Evolutionary conservation across 2,329 filamentous ascomycete genomes (phyloP).

Genomic region (Aspergillus felis): DNA sequence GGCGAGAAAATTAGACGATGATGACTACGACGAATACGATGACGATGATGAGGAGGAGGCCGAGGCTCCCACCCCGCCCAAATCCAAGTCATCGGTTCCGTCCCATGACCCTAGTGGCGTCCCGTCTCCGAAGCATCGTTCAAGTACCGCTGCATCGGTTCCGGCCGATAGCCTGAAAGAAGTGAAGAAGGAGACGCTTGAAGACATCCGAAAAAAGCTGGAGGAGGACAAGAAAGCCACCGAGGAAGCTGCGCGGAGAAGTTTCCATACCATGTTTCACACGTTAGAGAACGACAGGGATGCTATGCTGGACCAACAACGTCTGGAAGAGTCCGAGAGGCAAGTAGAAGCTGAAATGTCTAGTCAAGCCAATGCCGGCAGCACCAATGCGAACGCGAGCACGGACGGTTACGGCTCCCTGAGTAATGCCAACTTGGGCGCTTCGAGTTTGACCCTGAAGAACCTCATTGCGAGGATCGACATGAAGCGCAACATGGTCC

Average conservation of each 20-base stretch:
- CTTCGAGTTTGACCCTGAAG: conserved; percentile 92
- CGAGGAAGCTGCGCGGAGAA: conserved; percentile 82
- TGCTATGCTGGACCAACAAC: conserved; percentile 96
- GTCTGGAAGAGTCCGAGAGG: conserved; percentile 92
- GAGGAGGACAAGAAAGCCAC: conserved; percentile 89
- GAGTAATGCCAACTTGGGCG: conserved; percentile 89
- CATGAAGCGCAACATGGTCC: conserved; percentile 82
- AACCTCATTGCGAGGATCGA: conserved; percentile 96
- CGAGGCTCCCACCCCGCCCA: conserved; percentile 46
- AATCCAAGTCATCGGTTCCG: conserved; percentile 49
- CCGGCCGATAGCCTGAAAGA: conserved; percentile 59
- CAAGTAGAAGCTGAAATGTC: conserved; percentile 96
- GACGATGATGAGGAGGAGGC: conserved; percentile 57
- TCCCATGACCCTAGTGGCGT: conserved; percentile 56
- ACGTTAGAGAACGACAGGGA: conserved; percentile 92
- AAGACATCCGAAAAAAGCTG: conserved; percentile 87
- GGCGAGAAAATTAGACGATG: conserved; percentile 73
- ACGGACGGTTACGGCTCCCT: conserved; percentile 77
- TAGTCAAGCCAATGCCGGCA: conserved; percentile 54
- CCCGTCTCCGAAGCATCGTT: conserved; percentile 67
- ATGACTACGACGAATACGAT: conserved; percentile 67
- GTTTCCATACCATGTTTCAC: conserved; percentile 91
- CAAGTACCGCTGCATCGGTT: conserved; percentile 58
- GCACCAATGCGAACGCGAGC: conserved; percentile 48
- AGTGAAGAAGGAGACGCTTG: conserved; percentile 61